Base-by-base conservation (phyloP, 306 rosid species). In the Datisca glomerata region DNA sequence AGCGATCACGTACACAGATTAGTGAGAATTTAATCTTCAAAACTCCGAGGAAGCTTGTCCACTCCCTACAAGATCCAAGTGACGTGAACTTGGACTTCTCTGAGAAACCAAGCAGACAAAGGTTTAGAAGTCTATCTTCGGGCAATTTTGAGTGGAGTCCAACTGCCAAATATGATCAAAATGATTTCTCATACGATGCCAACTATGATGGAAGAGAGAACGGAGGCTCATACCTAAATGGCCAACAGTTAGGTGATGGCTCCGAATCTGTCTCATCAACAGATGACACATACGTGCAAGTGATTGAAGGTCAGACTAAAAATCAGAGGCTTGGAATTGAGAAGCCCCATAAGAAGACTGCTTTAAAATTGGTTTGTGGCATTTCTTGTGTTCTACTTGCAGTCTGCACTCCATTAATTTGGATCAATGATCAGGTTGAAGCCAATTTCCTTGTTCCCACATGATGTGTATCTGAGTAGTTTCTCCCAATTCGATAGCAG, bases 211-310 rank as follows among this genome's bases (percentile, higher is more conserved):
- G 41, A 31, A 12, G 57, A 47, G 76, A 67, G 27, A 61, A 46
- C 24, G 73, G 47, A 32, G 48, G 76, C 65, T 47, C 64, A 19
- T 60, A 53, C 41, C 65, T 45, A 18, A 66, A 60, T 21, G 56
- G 43, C 9, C 66, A 41, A 36, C 73, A 78, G 53, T 60, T 59
- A 21, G 73, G 67, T 57, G 84, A 56, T 14, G 66, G 63, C 29
- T 14, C 21, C 0, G 94, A 82, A 63, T 82, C 96, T 7, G 87
- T 79, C 43, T 79, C 93, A 22, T 76, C 96, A 18, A 69, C 93
- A 2, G 72, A 74, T 23, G 66, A 58, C 18, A 39, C 13, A 7
- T 23, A 25, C 19, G 6, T 31, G 60, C 74, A 58, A 32, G 51
- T 2, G 41, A 51, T 53, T 21, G 51, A 21, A 15, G 32, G 43